Conservation (phyloP, 2,329 filamentous ascomycete genomes). For the Cordyceps cateniannulata region DNA sequence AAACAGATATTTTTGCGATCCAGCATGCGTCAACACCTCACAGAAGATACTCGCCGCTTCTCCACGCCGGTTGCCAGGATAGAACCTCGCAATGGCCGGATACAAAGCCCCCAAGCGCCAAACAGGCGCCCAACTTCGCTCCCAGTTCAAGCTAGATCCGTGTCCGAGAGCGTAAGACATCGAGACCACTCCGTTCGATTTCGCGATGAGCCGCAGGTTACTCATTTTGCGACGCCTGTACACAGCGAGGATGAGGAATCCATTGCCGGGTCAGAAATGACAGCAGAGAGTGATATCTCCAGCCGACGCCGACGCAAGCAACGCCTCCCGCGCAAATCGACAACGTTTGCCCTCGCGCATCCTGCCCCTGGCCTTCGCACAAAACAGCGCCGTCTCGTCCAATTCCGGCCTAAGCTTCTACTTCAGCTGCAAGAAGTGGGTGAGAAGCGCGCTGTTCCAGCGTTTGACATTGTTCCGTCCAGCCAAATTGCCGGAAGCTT, state of each 20-base stretch:
- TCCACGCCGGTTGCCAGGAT: neutral
- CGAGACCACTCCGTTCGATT: slow-evolving; percentile 42
- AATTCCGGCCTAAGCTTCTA: slow-evolving; percentile 60
- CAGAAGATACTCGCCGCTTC: slow-evolving; percentile 20
- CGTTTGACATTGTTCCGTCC: slow-evolving; percentile 68
- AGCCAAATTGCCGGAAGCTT: slow-evolving; percentile 49
- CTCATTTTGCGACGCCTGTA: slow-evolving; percentile 19
- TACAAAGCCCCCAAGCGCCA: neutral
- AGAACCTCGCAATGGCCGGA: neutral
- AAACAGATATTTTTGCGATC: slow-evolving; percentile 37
- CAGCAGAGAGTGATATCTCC: slow-evolving; percentile 33
- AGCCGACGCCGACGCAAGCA: slow-evolving; percentile 34
- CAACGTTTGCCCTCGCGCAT: slow-evolving; percentile 60
- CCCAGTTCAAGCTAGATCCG: slow-evolving; percentile 24
- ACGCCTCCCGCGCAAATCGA: slow-evolving; percentile 47
- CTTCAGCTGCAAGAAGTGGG: slow-evolving; percentile 66
- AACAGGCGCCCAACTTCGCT: slow-evolving; percentile 4
- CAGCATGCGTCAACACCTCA: slow-evolving; percentile 30
- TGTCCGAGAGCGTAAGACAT: slow-evolving; percentile 32
- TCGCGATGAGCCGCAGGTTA: slow-evolving; percentile 31
- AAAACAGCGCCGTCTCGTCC: slow-evolving; percentile 59
- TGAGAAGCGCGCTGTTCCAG: slow-evolving; percentile 56
- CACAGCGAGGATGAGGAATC: slow-evolving; percentile 46
- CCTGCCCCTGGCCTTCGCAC: slow-evolving; percentile 53
- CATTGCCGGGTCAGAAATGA: slow-evolving; percentile 30